Percentiles rank a stretch among this genome's conserved stretches.
phyloP scores from a whole-genome alignment of 495 filamentous ascomycete species.

The Annulohypoxylon bovei region DNA sequence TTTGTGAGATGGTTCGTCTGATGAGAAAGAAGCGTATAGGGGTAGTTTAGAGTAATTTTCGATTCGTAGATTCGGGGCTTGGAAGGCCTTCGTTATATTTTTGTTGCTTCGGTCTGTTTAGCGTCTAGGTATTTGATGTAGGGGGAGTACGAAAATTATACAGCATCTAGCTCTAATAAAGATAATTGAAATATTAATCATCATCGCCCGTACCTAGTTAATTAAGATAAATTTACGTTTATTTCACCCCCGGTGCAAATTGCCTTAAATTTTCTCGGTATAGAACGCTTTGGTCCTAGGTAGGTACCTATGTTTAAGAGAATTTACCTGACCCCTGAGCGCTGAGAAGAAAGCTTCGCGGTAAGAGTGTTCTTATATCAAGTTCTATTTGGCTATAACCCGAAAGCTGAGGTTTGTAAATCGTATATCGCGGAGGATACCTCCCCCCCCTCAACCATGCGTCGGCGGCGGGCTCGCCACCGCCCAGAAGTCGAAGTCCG shows the following conservation, averaged over 20 bases:
- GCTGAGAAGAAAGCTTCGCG: no score
- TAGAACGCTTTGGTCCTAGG: no score
- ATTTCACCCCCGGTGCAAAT: no score
- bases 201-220: no score
- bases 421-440: background rate
- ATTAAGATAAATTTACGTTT: no score
- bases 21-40: background rate
- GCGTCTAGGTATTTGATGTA: background rate
- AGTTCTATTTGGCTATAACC: background rate
- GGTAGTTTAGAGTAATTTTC: background rate
- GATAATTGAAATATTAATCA: background rate
- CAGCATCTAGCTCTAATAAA: background rate
- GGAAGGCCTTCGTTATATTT: background rate
- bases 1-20: slow-evolving; percentile 13
- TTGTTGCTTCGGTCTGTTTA: background rate
- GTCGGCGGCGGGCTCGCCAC: slow-evolving; percentile 39
- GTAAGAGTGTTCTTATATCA: background rate
- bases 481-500: slow-evolving; percentile 38
- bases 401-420: background rate
- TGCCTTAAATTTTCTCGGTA: no score
- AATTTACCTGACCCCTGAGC: no score
- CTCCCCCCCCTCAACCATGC: slow-evolving; percentile 28
- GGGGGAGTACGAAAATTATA: background rate
- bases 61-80: background rate
- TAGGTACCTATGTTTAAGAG: no score